Percentiles rank a stretch among this genome's conserved stretches.
phyloP scores from a whole-genome alignment of 2,329 filamentous ascomycete genomes.

The Cladosporium phlei region DNA sequence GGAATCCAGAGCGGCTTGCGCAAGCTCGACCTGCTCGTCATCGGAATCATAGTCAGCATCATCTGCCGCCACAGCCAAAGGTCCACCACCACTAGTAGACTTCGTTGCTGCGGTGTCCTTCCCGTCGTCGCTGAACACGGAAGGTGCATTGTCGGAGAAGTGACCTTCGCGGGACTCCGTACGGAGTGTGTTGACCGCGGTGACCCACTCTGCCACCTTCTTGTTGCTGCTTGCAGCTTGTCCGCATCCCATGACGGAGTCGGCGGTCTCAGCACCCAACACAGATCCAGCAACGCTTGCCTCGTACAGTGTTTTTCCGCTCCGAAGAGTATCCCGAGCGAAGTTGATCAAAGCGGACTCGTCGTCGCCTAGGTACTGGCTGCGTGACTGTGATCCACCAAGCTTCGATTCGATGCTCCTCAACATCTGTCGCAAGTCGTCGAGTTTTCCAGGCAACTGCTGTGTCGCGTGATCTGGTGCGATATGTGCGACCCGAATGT shows the following conservation, averaged over 20 bases:
- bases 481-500: not conserved
- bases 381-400: not conserved
- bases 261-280: not conserved
- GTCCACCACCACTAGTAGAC: not conserved
- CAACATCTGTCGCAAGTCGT: not conserved
- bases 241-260: not conserved
- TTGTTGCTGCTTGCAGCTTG: not conserved
- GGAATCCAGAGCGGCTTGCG: conserved; percentile 26
- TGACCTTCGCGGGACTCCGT: not conserved
- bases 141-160: not conserved
- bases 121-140: not conserved
- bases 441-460: not conserved
- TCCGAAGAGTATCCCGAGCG: not conserved
- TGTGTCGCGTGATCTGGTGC: not conserved
- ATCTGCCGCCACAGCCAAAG: not conserved
- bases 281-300: not conserved
- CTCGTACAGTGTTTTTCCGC: conserved; percentile 1
- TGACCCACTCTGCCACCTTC: not conserved
- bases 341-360: not conserved
- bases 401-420: not conserved
- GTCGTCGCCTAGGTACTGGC: not conserved
- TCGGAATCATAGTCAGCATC: conserved; percentile 18
- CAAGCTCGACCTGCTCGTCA: conserved; percentile 28
- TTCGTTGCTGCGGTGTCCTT: not conserved
- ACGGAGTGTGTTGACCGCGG: not conserved